Percentiles rank a stretch among this genome's conserved stretches.
Conservation (phyloP, 495 filamentous ascomycete species). For the Penicillium flavigenum region DNA sequence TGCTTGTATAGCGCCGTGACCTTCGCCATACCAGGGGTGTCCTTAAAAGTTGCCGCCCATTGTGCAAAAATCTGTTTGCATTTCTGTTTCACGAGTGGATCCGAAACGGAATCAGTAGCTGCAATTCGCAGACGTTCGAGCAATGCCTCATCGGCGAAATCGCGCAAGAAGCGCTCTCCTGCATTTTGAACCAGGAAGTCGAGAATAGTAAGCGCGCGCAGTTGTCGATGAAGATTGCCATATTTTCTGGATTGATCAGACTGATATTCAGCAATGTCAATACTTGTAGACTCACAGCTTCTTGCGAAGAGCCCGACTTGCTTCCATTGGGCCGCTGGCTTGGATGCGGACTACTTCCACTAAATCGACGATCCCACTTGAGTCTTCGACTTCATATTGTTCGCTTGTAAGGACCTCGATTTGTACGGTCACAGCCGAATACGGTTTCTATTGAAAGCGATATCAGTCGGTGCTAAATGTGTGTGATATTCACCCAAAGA, state of each 20-base stretch:
- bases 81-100: constrained; percentile 80
- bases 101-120: constrained; percentile 79
- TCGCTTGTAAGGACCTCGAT: constrained; percentile 90
- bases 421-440: constrained; percentile 90
- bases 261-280: constrained; percentile 13
- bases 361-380: constrained; percentile 87
- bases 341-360: constrained; percentile 93
- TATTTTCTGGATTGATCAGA: constrained; percentile 66
- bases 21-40: constrained; percentile 73
- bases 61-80: constrained; percentile 80
- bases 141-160: constrained; percentile 87
- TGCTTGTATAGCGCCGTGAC: constrained; percentile 81
- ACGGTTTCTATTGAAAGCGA: constrained; percentile 67
- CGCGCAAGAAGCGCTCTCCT: constrained; percentile 80
- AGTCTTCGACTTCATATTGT: constrained; percentile 84
- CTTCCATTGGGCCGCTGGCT: constrained; percentile 81
- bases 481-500: constrained; percentile 6
- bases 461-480: constrained; percentile 6
- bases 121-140: constrained; percentile 89
- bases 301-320: constrained; percentile 89
- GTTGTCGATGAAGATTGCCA: constrained; percentile 85
- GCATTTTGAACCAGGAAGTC: constrained; percentile 96
- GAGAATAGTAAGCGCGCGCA: constrained; percentile 85
- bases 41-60: constrained; percentile 84
- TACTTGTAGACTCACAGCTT: constrained; percentile 67